phyloP scores from a whole-genome alignment of 352 stramenopile species.

The Phytophthora syringae region DNA sequence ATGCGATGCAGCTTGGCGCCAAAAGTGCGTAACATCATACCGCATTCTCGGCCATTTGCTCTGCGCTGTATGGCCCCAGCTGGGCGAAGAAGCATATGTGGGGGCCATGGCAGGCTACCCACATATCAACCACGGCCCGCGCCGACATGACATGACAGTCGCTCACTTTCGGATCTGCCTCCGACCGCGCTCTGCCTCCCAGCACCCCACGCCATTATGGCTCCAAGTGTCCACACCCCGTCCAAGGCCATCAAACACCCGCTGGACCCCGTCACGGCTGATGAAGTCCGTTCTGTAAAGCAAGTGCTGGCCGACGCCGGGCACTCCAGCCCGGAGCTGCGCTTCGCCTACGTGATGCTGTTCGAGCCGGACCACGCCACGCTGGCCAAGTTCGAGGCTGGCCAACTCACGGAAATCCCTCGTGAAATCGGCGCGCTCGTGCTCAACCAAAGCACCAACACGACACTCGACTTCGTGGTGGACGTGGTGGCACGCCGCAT shows the following conservation, averaged over 20 bases:
- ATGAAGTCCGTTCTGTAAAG: constrained; percentile 52
- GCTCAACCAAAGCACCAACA: constrained; percentile 45
- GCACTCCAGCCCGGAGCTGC: constrained; percentile 39
- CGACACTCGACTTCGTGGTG: constrained; percentile 46
- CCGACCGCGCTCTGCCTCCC: constrained; percentile 5
- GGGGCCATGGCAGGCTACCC: background rate
- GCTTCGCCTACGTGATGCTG: constrained; percentile 63
- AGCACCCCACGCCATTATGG: constrained; percentile 22
- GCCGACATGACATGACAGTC: too few species aligned
- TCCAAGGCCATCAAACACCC: constrained; percentile 40
- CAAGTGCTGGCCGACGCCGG: constrained; percentile 48
- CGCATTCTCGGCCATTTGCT: background rate
- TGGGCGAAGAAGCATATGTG: background rate
- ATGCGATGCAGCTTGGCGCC: constrained; percentile 20
- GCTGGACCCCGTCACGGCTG: constrained; percentile 52
- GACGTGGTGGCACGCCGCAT: constrained; percentile 42
- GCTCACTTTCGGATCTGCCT: constrained; percentile 38
- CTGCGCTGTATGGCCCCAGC: constrained; percentile 3
- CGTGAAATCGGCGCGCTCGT: constrained; percentile 51
- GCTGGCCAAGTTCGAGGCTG: constrained; percentile 44
- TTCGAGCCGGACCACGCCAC: constrained; percentile 56
- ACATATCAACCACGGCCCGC: too few species aligned
- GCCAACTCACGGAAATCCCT: constrained; percentile 38
- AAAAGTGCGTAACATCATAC: constrained; percentile 34
- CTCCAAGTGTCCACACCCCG: constrained; percentile 29